Evolutionary conservation across 75 land plant genomes (phyloP).

Genomic region (Isoetes taiwanensis): DNA sequence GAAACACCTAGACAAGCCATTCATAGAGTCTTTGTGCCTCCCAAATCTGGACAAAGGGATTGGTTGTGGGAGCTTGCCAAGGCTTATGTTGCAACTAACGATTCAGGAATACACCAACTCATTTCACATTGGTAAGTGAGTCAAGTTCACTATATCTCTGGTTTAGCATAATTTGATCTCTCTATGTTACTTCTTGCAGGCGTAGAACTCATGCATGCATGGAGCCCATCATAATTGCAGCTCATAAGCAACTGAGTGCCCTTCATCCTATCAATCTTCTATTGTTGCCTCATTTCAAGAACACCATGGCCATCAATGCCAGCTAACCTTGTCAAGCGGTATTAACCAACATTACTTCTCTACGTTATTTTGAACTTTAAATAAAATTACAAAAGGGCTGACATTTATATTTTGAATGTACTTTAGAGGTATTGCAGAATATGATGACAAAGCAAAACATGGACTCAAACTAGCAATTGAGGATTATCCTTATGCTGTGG

Average conservation of each 20-base stretch:
- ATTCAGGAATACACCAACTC: slow-evolving; percentile 56
- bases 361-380: too few relatives aligned
- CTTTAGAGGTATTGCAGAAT: slow-evolving; percentile 25
- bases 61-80: slow-evolving; percentile 63
- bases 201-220: slow-evolving; percentile 39
- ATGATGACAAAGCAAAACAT: slow-evolving; percentile 1
- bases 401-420: too few relatives aligned
- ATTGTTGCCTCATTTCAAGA: slow-evolving; percentile 50
- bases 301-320: slow-evolving; percentile 80
- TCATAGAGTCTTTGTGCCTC: slow-evolving; percentile 24
- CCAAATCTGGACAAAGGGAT: slow-evolving; percentile 21
- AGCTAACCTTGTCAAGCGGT: slow-evolving; percentile 43
- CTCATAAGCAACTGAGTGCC: slow-evolving; percentile 48
- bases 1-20: too few relatives aligned
- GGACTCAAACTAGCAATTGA: slow-evolving; percentile 23
- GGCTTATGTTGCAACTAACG: slow-evolving; percentile 49
- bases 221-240: slow-evolving; percentile 66
- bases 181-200: too few relatives aligned
- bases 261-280: slow-evolving; percentile 56
- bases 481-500: slow-evolving; percentile 34
- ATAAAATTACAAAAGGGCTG: too few relatives aligned
- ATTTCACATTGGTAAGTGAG: slow-evolving; percentile 52
- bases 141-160: too few relatives aligned
- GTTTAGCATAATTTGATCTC: too few relatives aligned
- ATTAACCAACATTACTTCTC: too few relatives aligned